Conservation (phyloP, 768 basidiomycete species). For the Tulasnella sp. region DNA sequence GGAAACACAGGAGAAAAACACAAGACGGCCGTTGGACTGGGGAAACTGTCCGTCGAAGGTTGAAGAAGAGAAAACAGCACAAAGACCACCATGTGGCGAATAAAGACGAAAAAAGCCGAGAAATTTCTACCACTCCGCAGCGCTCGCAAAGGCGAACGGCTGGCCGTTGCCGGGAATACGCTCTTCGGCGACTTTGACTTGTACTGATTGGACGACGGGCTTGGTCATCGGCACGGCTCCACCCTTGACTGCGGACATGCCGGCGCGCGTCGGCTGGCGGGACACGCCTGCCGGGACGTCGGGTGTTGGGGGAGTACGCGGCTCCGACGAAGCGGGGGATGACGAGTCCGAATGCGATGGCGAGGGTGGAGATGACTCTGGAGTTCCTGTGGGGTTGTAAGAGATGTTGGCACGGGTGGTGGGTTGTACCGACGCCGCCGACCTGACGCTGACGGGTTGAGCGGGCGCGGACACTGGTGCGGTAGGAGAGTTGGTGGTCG, state of each 20-base stretch:
- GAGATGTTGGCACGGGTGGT: constrained; percentile 32
- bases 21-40: not conserved
- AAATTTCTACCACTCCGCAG: constrained; percentile 59
- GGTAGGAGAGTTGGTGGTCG: constrained; percentile 17
- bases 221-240: constrained; percentile 22
- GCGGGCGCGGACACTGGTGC: not conserved
- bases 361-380: constrained; percentile 32
- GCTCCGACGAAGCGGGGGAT: constrained; percentile 35
- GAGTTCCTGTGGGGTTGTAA: constrained; percentile 6
- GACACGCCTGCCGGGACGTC: not conserved
- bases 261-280: constrained; percentile 20
- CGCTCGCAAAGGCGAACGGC: constrained; percentile 62
- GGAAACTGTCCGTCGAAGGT: constrained; percentile 1
- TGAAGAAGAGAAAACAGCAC: not conserved
- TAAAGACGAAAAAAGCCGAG: constrained; percentile 49
- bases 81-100: not conserved
- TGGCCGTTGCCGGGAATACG: constrained; percentile 21
- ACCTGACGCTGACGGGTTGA: constrained; percentile 13
- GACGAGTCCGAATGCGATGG: constrained; percentile 37
- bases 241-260: constrained; percentile 20
- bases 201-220: constrained; percentile 12
- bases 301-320: constrained; percentile 35
- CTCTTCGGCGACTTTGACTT: constrained; percentile 28
- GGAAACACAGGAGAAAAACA: not conserved
- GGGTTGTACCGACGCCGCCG: not conserved